Percentiles rank a stretch among this genome's conserved stretches.
Conservation (phyloP, 2,329 filamentous ascomycete genomes). For the Fusarium protoensiforme region DNA sequence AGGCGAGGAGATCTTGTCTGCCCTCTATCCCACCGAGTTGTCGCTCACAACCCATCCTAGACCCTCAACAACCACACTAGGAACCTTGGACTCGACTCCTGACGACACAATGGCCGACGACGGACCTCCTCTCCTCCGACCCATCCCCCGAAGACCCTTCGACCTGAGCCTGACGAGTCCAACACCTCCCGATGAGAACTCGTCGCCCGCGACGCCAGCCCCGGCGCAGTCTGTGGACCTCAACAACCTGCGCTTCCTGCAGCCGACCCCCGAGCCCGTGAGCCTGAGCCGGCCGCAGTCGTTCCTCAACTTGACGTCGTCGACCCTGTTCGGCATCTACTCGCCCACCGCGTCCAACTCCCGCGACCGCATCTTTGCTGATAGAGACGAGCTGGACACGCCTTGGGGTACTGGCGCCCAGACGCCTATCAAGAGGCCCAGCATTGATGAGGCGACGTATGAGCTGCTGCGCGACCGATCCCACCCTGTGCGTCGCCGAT, state of each 20-base stretch:
- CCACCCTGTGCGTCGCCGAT: constrained; percentile 47
- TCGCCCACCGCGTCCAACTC: constrained; percentile 71
- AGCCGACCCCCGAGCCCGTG: constrained; percentile 51
- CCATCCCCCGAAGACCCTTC: constrained; percentile 79
- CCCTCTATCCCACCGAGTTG: not conserved
- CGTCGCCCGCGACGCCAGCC: constrained; percentile 29
- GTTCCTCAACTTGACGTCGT: constrained; percentile 86
- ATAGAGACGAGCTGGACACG: constrained; percentile 68
- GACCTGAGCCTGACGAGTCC: constrained; percentile 63
- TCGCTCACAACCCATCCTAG: not conserved
- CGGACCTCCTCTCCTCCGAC: constrained; percentile 70
- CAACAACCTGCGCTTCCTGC: constrained; percentile 49
- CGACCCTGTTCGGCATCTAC: constrained; percentile 93
- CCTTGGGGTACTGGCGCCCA: constrained; percentile 84
- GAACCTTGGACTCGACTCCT: not conserved
- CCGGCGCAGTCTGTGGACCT: constrained; percentile 41
- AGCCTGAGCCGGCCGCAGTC: constrained; percentile 77
- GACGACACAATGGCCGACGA: constrained; percentile 51
- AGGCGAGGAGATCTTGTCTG: not conserved
- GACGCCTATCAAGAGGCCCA: constrained; percentile 66
- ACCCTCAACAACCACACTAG: not conserved
- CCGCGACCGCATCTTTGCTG: constrained; percentile 54
- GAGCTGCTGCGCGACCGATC: constrained; percentile 56
- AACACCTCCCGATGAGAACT: constrained; percentile 55
- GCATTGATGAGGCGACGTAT: constrained; percentile 58